Conservation (phyloP, 768 basidiomycete species). For the Pleurotus cornucopiae region DNA sequence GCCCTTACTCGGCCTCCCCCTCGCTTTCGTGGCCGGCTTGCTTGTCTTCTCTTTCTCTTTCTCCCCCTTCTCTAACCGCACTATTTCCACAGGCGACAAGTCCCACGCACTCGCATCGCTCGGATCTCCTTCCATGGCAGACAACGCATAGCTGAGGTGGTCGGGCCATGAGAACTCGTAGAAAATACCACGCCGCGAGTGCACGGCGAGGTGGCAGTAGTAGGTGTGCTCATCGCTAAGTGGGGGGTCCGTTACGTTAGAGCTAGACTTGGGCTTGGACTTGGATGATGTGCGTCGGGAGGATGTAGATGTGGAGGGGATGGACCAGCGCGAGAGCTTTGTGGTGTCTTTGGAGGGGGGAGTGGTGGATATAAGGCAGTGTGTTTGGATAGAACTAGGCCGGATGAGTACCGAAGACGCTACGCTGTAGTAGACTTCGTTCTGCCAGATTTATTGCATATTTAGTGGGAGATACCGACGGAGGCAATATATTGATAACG, state of each 20-base stretch:
- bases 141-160: constrained; percentile 39
- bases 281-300: constrained; percentile 14
- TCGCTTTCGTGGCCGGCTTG: constrained; percentile 12
- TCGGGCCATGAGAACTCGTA: constrained; percentile 58
- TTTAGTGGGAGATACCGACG: neutral
- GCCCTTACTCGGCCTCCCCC: constrained; percentile 1
- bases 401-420: constrained; percentile 41
- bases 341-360: constrained; percentile 12
- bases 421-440: constrained; percentile 72
- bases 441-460: constrained; percentile 33
- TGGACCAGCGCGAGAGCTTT: constrained; percentile 11
- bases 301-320: constrained; percentile 10
- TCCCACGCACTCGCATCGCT: constrained; percentile 45
- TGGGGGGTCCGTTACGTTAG: neutral
- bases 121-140: constrained; percentile 22
- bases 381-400: constrained; percentile 47
- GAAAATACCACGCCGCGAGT: constrained; percentile 56
- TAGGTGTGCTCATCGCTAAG: constrained; percentile 26
- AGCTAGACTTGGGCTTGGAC: constrained; percentile 14
- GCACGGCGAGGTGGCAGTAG: constrained; percentile 56
- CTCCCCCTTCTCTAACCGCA: neutral
- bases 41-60: neutral
- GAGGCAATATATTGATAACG: constrained; percentile 13
- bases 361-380: constrained; percentile 42
- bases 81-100: constrained; percentile 24